Conservation (phyloP, 352 stramenopile genomes). For the Lagenidium sp. region DNA sequence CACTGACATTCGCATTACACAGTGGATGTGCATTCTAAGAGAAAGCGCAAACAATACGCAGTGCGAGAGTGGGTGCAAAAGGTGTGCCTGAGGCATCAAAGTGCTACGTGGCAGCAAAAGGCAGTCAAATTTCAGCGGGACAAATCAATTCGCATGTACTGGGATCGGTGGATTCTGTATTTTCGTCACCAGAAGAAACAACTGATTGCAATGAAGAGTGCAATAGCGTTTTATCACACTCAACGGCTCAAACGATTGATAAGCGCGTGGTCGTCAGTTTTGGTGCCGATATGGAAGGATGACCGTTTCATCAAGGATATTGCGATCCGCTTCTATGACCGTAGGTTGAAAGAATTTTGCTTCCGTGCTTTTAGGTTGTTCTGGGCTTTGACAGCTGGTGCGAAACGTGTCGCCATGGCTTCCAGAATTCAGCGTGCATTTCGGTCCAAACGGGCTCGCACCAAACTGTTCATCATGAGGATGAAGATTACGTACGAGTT, state of each 20-base stretch:
- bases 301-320: constrained; percentile 12
- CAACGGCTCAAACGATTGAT: neutral
- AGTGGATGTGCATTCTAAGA: neutral
- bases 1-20: no score
- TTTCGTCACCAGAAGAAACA: constrained; percentile 6
- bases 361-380: constrained; percentile 22
- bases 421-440: constrained; percentile 21
- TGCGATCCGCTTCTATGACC: constrained; percentile 7
- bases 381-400: constrained; percentile 23
- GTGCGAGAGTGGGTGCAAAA: constrained; percentile 7
- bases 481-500: constrained; percentile 29
- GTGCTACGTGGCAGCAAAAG: neutral
- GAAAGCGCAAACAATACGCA: constrained; percentile 5
- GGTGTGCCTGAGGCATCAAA: no score
- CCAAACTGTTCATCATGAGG: constrained; percentile 19
- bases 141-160: constrained; percentile 1
- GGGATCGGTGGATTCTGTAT: constrained; percentile 12
- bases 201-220: no score
- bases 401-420: constrained; percentile 17
- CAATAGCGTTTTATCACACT: no score
- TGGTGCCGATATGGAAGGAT: constrained; percentile 18
- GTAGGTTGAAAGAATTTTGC: constrained; percentile 10
- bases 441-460: constrained; percentile 17
- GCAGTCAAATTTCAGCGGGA: neutral
- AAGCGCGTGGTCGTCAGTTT: constrained; percentile 6